phyloP scores from a whole-genome alignment of 2,329 filamentous ascomycete genomes.

The Diaporthe sp. region DNA sequence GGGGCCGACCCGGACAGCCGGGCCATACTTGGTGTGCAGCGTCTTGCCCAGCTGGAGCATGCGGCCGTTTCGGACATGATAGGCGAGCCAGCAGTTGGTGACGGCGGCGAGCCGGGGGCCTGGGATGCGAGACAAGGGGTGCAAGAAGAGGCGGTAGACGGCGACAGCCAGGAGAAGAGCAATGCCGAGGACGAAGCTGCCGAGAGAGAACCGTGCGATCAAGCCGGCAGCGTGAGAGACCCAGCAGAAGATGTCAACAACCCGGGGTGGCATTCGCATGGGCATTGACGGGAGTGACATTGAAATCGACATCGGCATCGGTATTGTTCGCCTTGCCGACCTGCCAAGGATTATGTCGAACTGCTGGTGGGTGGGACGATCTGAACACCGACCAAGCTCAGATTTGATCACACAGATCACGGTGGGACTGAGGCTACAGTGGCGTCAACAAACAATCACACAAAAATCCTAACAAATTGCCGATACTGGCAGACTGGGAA shows the following conservation, averaged over 20 bases:
- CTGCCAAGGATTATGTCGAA: not conserved
- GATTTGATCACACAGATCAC: slow-evolving; percentile 29
- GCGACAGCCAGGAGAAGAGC: slow-evolving; percentile 12
- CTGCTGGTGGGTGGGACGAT: not conserved
- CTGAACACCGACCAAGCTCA: not conserved
- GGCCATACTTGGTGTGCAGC: slow-evolving; percentile 63
- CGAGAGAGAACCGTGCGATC: not conserved
- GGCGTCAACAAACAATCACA: not conserved
- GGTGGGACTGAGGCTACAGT: slow-evolving; percentile 13
- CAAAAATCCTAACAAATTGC: not conserved
- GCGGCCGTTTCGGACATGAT: slow-evolving; percentile 59
- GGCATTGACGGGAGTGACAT: not conserved
- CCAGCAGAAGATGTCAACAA: not conserved
- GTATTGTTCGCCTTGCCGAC: not conserved
- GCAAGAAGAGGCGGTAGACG: slow-evolving; percentile 57
- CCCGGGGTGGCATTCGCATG: not conserved
- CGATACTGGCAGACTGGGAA: not conserved
- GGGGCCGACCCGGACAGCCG: slow-evolving; percentile 66
- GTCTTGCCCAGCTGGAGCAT: slow-evolving; percentile 57
- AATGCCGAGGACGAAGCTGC: not conserved
- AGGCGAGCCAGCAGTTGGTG: slow-evolving; percentile 63
- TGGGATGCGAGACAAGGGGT: slow-evolving; percentile 60
- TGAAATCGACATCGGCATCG: not conserved
- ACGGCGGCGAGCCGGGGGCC: slow-evolving; percentile 62
- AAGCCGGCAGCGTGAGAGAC: not conserved